Evolutionary conservation across 257 asterid species (phyloP), one percentile per base, ranked within the genome.

Genomic region (Capsicum baccatum): DNA sequence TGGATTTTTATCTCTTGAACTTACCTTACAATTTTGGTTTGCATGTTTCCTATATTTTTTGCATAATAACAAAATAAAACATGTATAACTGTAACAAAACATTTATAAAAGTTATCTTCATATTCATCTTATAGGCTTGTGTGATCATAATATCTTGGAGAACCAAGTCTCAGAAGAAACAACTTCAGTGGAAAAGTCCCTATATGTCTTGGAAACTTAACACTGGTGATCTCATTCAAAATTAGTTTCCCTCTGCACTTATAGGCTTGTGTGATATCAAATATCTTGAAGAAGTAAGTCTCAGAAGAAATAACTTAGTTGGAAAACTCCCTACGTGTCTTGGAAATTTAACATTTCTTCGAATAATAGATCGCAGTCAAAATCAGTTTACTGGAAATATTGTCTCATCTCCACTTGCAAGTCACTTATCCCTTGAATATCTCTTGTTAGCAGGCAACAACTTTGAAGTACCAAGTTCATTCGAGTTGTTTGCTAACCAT

Each of bases 401-500:
- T 79, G 68, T 19, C 9, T 57, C 83, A 21, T 79, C 82, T 52
- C 59, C 82, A 0, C 58, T 79, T 54, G 57, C 68, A 8, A 79
- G 26, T 57, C 50, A 57, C 54, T 54, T 26, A 5, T 79, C 69
- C 42, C 70, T 79, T 52, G 82, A 78, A 78, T n/a, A 48, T 6
- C 82, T 78, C 37, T 54, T 54, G 12, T 21, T 78, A 42, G 33
- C 82, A 21, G 13, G 26, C 17, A 78, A 78, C 47, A 21, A 48
- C 82, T 78, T 78, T 44, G 62, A 47, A 13, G 12, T 78, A 12
- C 82, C 82, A n/a, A 47, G 12, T 54, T 78, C 82, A 52, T 78
- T 78, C 44, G 12, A 10, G 3, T 78, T 64, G n/a, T 52, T 78
- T 78, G 59, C 64, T 78, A 78, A 78, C 82, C 64, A 71, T 71